phyloP scores from a whole-genome alignment of 192 early-diverging fungal species.

The Bifiguratus adelaidae region DNA sequence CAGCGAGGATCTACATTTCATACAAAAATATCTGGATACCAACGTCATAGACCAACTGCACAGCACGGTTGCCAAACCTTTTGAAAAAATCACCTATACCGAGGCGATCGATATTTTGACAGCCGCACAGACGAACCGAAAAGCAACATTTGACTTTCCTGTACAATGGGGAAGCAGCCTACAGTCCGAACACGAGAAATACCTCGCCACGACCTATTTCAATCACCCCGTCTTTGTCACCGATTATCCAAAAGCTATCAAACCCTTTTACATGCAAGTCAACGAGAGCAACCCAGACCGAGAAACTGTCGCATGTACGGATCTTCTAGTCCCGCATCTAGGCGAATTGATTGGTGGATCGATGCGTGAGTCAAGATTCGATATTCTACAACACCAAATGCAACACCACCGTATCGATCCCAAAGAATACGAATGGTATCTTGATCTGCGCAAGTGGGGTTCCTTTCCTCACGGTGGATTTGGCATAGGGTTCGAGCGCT shows the following conservation, averaged over 20 bases:
- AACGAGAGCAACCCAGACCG: constrained; percentile 30
- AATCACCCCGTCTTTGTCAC: constrained; percentile 82
- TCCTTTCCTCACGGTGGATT: constrained; percentile 79
- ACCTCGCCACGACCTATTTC: constrained; percentile 52
- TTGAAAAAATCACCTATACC: constrained; percentile 65
- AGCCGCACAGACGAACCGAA: constrained; percentile 21
- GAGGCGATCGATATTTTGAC: constrained; percentile 67
- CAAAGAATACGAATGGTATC: constrained; percentile 75
- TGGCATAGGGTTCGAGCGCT: constrained; percentile 85
- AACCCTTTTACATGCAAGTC: constrained; percentile 85
- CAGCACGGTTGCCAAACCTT: constrained; percentile 33
- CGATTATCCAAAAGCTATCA: constrained; percentile 68
- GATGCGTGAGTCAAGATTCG: constrained; percentile 62
- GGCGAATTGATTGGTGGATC: constrained; percentile 83
- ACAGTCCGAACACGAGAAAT: constrained; percentile 83
- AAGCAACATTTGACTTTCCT: constrained; percentile 44
- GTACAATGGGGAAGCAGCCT: constrained; percentile 62
- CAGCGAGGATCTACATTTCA: constrained; percentile 44
- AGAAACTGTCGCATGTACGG: constrained; percentile 70
- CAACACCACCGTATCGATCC: constrained; percentile 36
- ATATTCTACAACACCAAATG: constrained; percentile 40
- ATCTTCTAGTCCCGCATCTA: constrained; percentile 72
- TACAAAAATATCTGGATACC: constrained; percentile 45
- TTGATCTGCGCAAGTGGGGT: constrained; percentile 77
- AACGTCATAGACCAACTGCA: constrained; percentile 24